phyloP scores from a whole-genome alignment of 1,284 basidiomycete species.

The Microbotryum lychnidis-dioicae region DNA sequence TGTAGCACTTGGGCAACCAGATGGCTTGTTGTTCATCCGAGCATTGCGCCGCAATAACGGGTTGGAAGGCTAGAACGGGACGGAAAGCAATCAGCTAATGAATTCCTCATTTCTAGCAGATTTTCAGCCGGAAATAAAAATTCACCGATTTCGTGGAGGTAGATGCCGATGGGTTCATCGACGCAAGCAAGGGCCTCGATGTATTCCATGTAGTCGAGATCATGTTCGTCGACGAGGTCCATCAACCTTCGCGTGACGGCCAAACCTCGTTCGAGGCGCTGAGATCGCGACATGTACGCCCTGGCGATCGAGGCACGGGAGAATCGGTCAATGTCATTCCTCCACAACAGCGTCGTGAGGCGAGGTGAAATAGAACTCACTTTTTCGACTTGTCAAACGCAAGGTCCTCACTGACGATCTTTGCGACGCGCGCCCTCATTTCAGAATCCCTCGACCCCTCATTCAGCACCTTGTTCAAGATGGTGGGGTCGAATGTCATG shows the following conservation, averaged over 20 bases:
- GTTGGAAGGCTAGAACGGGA: conserved; percentile 14
- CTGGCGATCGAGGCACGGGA: conserved; percentile 36
- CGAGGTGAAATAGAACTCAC: conserved; percentile 41
- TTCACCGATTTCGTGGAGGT: conserved; percentile 54
- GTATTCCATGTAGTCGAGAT: conserved; percentile 3
- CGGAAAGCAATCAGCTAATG: conserved; percentile 1
- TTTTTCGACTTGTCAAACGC: conserved; percentile 57
- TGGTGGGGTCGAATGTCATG: conserved; percentile 11
- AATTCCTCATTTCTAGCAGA: background rate
- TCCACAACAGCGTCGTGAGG: conserved; percentile 28
- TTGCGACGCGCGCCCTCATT: conserved; percentile 43
- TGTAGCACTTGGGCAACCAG: conserved; percentile 44
- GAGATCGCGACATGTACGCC: conserved; percentile 49
- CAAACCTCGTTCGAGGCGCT: conserved; percentile 49
- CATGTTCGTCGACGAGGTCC: conserved; percentile 51
- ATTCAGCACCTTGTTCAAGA: conserved; percentile 12
- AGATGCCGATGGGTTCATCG: conserved; percentile 51
- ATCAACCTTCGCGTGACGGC: conserved; percentile 51
- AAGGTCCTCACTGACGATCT: conserved; percentile 51
- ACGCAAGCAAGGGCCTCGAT: conserved; percentile 37
- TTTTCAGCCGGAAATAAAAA: conserved; percentile 1
- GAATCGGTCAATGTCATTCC: background rate
- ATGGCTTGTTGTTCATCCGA: conserved; percentile 38
- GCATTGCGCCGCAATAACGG: conserved; percentile 23
- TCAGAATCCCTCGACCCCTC: conserved; percentile 5